Conservation (phyloP, 169 alveolate genomes). For the Theileria annulata region DNA sequence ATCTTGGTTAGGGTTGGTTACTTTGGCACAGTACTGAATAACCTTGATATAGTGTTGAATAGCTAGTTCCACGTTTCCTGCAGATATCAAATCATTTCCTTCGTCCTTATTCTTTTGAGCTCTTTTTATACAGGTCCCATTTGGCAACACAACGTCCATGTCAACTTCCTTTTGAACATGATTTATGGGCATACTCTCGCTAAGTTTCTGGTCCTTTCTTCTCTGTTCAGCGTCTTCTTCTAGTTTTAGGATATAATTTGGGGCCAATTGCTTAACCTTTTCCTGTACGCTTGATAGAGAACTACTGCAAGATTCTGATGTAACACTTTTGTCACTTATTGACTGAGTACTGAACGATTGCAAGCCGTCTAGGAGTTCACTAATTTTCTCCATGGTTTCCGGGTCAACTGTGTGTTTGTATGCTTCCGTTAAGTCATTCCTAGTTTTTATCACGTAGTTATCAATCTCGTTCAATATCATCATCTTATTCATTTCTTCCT, state of each 20-base stretch:
- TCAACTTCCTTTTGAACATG: constrained; percentile 19
- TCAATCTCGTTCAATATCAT: constrained; percentile 47
- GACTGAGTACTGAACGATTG: constrained; percentile 14
- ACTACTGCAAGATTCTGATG: neutral
- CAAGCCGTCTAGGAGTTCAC: neutral
- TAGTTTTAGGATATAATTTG: neutral
- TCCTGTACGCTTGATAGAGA: neutral
- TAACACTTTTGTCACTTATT: constrained; percentile 5
- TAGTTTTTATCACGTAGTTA: constrained; percentile 52
- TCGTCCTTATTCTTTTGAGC: constrained; percentile 64
- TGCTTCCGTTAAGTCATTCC: constrained; percentile 32
- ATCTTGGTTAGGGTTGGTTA: constrained; percentile 39
- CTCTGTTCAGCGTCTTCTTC: constrained; percentile 32
- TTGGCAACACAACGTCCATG: constrained; percentile 62
- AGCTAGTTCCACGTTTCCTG: constrained; percentile 61
- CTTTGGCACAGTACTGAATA: constrained; percentile 57
- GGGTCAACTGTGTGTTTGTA: constrained; percentile 16
- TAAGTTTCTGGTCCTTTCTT: neutral
- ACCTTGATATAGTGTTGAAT: constrained; percentile 62
- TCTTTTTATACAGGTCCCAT: constrained; percentile 49
- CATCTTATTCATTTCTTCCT: constrained; percentile 37
- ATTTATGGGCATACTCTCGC: constrained; percentile 6
- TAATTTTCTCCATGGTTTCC: neutral
- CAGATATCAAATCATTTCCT: constrained; percentile 52
- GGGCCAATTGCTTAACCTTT: neutral